Conservation (phyloP, 164 flowering plant species). For the Liquidambar formosana region DNA sequence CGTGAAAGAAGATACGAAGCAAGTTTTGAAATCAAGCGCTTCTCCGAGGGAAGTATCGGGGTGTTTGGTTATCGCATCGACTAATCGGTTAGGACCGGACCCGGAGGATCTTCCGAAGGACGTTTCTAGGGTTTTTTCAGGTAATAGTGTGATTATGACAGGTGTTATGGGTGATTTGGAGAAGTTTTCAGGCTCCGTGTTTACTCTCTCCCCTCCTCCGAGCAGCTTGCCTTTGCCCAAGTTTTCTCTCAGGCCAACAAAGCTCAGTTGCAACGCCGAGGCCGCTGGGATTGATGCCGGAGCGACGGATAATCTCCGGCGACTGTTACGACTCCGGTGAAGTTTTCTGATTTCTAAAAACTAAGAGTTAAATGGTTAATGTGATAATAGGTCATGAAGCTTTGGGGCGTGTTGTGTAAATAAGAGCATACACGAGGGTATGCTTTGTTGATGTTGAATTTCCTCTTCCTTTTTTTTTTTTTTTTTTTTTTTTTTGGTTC, state of each 20-base stretch:
- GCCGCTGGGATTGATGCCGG: constrained; percentile 47
- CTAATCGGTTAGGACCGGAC: constrained; percentile 44
- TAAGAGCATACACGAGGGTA: neutral
- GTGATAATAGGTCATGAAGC: too few relatives aligned
- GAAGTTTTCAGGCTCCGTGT: constrained; percentile 32
- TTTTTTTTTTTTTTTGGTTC: neutral
- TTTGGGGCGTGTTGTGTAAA: constrained; percentile 8
- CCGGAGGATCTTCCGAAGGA: constrained; percentile 46
- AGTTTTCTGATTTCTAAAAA: neutral
- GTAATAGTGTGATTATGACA: too few relatives aligned
- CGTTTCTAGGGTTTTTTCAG: constrained; percentile 28
- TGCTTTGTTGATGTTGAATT: neutral
- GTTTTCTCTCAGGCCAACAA: constrained; percentile 60
- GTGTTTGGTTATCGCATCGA: constrained; percentile 10
- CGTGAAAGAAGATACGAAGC: constrained; percentile 15
- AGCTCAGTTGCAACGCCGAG: constrained; percentile 54
- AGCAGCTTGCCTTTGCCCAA: constrained; percentile 88
- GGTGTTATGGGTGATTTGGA: constrained; percentile 17
- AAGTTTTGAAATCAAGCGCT: neutral
- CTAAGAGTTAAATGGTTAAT: too few relatives aligned
- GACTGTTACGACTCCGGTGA: constrained; percentile 38
- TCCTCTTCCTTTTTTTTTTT: neutral
- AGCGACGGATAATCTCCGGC: constrained; percentile 42
- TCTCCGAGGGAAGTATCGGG: neutral
- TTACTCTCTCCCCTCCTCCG: constrained; percentile 61